Evolutionary conservation across 2,329 filamentous ascomycete species (phyloP).

Genomic region (Juglanconis sp.): DNA sequence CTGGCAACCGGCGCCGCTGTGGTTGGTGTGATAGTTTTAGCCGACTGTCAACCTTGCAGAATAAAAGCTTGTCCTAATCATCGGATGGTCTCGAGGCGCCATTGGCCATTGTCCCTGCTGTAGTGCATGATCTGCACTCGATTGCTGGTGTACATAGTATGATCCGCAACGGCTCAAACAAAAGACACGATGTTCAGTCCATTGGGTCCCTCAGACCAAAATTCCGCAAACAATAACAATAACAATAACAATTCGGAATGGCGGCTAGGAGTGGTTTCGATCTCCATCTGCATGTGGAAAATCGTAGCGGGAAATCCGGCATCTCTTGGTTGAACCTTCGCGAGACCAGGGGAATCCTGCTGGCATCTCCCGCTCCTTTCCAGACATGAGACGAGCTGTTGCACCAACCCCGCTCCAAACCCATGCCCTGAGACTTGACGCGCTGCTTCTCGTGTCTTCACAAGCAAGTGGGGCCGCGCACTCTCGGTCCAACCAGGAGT

Average conservation of each 20-base stretch:
- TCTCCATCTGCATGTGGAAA: too few species aligned
- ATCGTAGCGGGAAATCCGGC: neutral
- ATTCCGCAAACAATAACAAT: too few species aligned
- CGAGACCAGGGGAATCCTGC: neutral
- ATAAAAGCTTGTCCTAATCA: neutral
- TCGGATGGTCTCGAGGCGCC: neutral
- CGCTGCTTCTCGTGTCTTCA: neutral
- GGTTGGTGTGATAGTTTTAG: neutral
- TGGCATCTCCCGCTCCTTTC: constrained; percentile 2
- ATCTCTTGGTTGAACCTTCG: neutral
- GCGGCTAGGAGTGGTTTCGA: too few species aligned
- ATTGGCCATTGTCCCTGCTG: neutral
- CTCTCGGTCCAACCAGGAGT: neutral
- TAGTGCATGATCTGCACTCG: neutral
- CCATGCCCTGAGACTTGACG: constrained; percentile 14
- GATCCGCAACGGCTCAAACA: neutral
- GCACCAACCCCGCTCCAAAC: constrained; percentile 11
- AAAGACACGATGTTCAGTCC: neutral
- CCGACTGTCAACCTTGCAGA: neutral
- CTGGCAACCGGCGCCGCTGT: neutral
- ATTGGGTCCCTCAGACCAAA: too few species aligned
- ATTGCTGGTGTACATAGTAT: neutral
- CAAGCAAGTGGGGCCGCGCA: neutral
- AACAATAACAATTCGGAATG: too few species aligned
- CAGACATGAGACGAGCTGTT: constrained; percentile 16